phyloP scores from a whole-genome alignment of 1,284 basidiomycete genomes.

The Marasmius tenuissimus region DNA sequence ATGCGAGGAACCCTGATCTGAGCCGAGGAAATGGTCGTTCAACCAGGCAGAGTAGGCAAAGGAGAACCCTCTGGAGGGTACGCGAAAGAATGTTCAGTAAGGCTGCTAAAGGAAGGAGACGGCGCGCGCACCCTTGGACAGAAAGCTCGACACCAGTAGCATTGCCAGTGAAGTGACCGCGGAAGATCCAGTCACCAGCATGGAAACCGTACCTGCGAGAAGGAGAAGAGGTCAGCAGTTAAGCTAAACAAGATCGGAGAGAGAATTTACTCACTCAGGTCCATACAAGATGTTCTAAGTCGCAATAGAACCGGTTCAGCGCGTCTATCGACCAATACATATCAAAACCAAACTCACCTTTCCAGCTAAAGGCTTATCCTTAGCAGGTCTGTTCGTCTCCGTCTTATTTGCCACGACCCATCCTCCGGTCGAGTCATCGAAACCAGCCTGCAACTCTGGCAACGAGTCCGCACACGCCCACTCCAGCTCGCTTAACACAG shows the following conservation, averaged over 20 bases:
- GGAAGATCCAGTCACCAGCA: conserved; percentile 39
- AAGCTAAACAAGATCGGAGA: neutral
- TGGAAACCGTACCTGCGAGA: conserved; percentile 37
- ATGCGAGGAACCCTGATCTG: conserved; percentile 36
- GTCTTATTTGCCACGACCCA: conserved; percentile 47
- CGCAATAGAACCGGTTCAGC: conserved; percentile 35
- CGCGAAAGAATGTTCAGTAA: neutral
- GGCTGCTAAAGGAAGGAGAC: neutral
- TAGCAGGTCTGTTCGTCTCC: conserved; percentile 37
- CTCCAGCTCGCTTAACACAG: conserved; percentile 29
- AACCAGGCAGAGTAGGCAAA: conserved; percentile 47
- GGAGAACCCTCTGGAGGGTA: conserved; percentile 34
- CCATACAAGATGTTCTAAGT: conserved; percentile 29
- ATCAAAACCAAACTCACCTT: conserved; percentile 25
- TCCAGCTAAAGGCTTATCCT: conserved; percentile 32
- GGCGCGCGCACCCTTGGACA: conserved; percentile 37
- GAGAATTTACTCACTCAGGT: neutral
- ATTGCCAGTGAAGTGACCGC: conserved; percentile 42
- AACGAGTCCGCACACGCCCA: conserved; percentile 45
- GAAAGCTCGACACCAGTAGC: conserved; percentile 40
- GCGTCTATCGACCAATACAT: neutral
- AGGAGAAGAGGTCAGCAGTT: neutral
- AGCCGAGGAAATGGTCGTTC: conserved; percentile 44
- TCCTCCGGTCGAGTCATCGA: conserved; percentile 33
- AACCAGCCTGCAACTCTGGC: conserved; percentile 36